A percentile compares a stretch with the other conserved stretches of the same genome.
These are phyloP conservation scores for Acorus gramineus DNA, from an alignment of 106 monocot species.

Conservation along the genomic window DNA sequence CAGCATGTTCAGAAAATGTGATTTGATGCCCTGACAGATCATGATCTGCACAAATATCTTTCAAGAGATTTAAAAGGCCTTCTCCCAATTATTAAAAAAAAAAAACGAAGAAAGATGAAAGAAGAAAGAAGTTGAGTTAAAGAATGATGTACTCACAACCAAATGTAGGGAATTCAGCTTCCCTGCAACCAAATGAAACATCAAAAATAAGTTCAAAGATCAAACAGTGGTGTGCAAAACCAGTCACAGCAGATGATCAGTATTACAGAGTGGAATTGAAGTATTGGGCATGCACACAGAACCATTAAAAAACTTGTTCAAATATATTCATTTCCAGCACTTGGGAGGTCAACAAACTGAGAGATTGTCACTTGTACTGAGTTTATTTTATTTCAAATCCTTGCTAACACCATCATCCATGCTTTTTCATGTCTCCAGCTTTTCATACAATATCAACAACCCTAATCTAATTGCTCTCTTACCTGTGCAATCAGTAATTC, in stretches of 20 bases:
- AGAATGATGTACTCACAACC: slow-evolving; percentile 28
- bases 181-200: slow-evolving; percentile 15
- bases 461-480: no score
- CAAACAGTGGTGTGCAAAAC: slow-evolving; percentile 2
- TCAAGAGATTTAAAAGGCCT: background rate
- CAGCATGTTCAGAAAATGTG: slow-evolving; percentile 26
- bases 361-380: no score
- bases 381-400: no score
- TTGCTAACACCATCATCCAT: no score
- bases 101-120: background rate
- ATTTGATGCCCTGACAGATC: slow-evolving; percentile 36
- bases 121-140: background rate
- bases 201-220: background rate
- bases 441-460: no score
- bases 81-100: background rate
- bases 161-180: slow-evolving; percentile 35
- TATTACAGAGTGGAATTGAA: no score
- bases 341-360: no score
- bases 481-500: no score
- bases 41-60: slow-evolving; percentile 31
- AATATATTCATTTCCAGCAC: no score
- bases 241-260: background rate
- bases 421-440: no score
- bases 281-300: no score
- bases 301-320: no score